phyloP scores from a whole-genome alignment of 495 filamentous ascomycete species.

The Neurospora sublineolata region DNA sequence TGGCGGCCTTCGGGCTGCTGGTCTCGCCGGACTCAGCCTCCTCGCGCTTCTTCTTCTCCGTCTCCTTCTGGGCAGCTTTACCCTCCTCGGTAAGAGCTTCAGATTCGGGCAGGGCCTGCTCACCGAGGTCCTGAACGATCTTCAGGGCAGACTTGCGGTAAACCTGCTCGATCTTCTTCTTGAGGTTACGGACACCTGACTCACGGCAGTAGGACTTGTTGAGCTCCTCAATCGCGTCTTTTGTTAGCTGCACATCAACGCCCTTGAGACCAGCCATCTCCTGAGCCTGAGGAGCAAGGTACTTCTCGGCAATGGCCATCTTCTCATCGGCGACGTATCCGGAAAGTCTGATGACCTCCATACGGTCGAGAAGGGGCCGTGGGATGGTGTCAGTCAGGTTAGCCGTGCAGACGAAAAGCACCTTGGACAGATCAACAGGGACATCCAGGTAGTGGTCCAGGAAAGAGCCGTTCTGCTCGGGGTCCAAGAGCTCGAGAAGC shows the following conservation, averaged over 20 bases:
- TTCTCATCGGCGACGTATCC: constrained; percentile 98
- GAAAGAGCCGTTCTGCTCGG: constrained; percentile 96
- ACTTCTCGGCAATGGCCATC: constrained; percentile 93
- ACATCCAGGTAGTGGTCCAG: constrained; percentile 99
- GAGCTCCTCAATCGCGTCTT: constrained; percentile 83
- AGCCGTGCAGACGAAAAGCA: constrained; percentile 97
- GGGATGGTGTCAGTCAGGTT: constrained; percentile 99
- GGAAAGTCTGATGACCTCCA: constrained; percentile 95
- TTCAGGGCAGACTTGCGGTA: constrained; percentile 95
- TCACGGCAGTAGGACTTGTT: constrained; percentile 98
- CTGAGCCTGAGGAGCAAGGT: constrained; percentile 82
- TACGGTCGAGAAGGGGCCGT: constrained; percentile 84
- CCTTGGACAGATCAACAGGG: constrained; percentile 93
- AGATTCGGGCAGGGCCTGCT: constrained; percentile 69
- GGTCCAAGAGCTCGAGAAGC: constrained; percentile 86
- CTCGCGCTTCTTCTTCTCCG: constrained; percentile 9
- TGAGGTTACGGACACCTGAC: constrained; percentile 91
- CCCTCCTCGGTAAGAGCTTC: constrained; percentile 81
- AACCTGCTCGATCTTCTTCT: constrained; percentile 99
- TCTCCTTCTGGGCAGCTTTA: constrained; percentile 65
- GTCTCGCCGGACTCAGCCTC: constrained; percentile 10
- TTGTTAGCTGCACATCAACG: constrained; percentile 71
- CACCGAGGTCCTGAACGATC: constrained; percentile 90
- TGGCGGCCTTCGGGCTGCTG: neutral
- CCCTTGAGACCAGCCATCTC: constrained; percentile 84